phyloP scores from a whole-genome alignment of 2,329 filamentous ascomycete species.

The Phialemonium atrogriseum region DNA sequence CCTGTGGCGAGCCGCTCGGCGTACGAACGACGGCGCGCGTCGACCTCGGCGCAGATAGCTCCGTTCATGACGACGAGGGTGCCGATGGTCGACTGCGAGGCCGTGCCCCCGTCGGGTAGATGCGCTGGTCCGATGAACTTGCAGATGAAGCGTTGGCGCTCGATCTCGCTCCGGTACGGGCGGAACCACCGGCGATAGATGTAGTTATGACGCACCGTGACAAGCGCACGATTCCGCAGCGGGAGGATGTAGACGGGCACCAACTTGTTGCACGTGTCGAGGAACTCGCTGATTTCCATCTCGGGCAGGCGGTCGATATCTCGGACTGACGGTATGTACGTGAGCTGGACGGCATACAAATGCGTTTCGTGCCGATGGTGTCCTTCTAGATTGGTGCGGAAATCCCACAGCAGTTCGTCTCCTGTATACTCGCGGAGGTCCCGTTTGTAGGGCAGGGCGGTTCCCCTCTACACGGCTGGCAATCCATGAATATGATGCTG shows the following conservation, averaged over 20 bases:
- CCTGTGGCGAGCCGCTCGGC: not conserved
- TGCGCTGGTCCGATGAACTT: slow-evolving; percentile 5
- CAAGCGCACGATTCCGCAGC: slow-evolving; percentile 1
- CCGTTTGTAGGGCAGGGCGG: no score
- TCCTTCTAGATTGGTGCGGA: not conserved
- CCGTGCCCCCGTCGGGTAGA: not conserved
- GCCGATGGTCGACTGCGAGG: not conserved
- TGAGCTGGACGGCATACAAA: not conserved
- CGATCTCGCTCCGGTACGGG: slow-evolving; percentile 7
- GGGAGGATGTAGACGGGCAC: slow-evolving; percentile 5
- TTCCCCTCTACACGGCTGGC: no score
- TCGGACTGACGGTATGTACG: not conserved
- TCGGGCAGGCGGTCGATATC: not conserved
- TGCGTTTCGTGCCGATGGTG: not conserved
- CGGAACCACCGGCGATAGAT: slow-evolving; percentile 8
- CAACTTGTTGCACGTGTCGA: slow-evolving; percentile 7
- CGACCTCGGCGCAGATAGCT: slow-evolving; percentile 2
- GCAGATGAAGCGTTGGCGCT: slow-evolving; percentile 6
- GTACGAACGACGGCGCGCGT: slow-evolving; percentile 3
- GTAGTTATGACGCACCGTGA: slow-evolving; percentile 6
- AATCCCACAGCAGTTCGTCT: not conserved
- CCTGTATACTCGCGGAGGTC: not conserved
- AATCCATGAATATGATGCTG: no score
- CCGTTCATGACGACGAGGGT: slow-evolving; percentile 1
- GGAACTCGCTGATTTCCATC: slow-evolving; percentile 3